Evolutionary conservation across 2,329 filamentous ascomycete species (phyloP).

Genomic region (Stachybotrys echinatus): DNA sequence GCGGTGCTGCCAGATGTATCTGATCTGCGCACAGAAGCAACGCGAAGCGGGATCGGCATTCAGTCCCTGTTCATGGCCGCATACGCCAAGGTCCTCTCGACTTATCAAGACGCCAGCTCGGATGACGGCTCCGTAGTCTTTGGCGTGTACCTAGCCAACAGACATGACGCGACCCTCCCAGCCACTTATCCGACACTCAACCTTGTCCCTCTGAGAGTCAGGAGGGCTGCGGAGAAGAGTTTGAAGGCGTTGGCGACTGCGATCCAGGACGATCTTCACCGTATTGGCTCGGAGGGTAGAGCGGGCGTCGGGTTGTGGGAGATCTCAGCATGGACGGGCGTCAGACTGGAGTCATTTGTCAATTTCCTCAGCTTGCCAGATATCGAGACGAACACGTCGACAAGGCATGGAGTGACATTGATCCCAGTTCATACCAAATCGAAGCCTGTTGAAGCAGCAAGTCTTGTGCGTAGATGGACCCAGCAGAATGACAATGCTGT

Average conservation of each 20-base stretch:
- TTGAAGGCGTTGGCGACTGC: constrained; percentile 47
- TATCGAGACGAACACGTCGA: background rate
- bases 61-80: constrained; percentile 74
- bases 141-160: constrained; percentile 80
- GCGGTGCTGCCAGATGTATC: constrained; percentile 35
- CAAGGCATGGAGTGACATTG: constrained; percentile 3
- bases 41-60: constrained; percentile 53
- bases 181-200: constrained; percentile 67
- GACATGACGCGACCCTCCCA: constrained; percentile 46
- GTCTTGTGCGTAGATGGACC: constrained; percentile 2
- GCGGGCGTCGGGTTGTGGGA: constrained; percentile 63
- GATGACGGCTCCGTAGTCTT: constrained; percentile 49
- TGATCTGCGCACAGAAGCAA: constrained; percentile 25
- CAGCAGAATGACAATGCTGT: constrained; percentile 14
- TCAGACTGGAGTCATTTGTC: constrained; percentile 66
- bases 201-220: constrained; percentile 66
- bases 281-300: constrained; percentile 46
- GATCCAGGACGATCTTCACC: constrained; percentile 64
- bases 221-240: constrained; percentile 15
- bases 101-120: constrained; percentile 9
- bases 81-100: constrained; percentile 46
- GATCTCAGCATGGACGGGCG: constrained; percentile 69
- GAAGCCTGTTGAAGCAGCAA: background rate
- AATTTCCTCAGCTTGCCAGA: constrained; percentile 66
- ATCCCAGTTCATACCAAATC: background rate